Conservation (phyloP, 495 filamentous ascomycete species). For the Xylaria palmicola region DNA sequence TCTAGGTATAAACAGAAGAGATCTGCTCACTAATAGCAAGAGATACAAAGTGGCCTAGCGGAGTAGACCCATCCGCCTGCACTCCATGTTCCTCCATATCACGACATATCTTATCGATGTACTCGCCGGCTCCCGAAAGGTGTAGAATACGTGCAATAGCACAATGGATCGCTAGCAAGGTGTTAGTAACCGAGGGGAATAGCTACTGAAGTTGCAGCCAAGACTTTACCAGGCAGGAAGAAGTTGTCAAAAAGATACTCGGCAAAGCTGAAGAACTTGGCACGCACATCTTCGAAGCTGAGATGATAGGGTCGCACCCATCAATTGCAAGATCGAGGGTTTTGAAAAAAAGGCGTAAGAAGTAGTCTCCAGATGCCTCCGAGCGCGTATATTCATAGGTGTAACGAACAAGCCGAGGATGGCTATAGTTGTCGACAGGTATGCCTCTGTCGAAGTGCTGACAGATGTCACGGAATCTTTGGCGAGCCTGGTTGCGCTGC, state of each 20-base stretch:
- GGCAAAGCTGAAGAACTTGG: slow-evolving; percentile 16
- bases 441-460: slow-evolving; percentile 18
- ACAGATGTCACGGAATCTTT: slow-evolving; percentile 19
- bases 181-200: slow-evolving; percentile 3
- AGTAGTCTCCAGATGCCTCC: slow-evolving; percentile 20
- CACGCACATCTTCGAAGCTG: slow-evolving; percentile 12
- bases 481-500: slow-evolving; percentile 14
- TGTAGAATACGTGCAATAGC: slow-evolving; percentile 37
- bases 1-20: slow-evolving; percentile 9
- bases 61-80: slow-evolving; percentile 32
- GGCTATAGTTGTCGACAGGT: slow-evolving; percentile 14
- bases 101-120: slow-evolving; percentile 35
- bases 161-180: slow-evolving; percentile 33
- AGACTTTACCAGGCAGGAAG: slow-evolving; percentile 21
- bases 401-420: slow-evolving; percentile 19
- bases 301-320: slow-evolving; percentile 13
- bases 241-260: slow-evolving; percentile 27
- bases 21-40: slow-evolving; percentile 5
- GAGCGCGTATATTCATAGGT: slow-evolving; percentile 26
- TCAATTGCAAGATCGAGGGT: slow-evolving; percentile 15
- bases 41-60: slow-evolving; percentile 6
- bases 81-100: slow-evolving; percentile 32
- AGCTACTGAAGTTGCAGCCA: slow-evolving; percentile 2
- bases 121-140: slow-evolving; percentile 35
- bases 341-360: slow-evolving; percentile 22